Evolutionary conservation across 139 green algal species (phyloP).

Genomic region (Chlorella vulgaris): DNA sequence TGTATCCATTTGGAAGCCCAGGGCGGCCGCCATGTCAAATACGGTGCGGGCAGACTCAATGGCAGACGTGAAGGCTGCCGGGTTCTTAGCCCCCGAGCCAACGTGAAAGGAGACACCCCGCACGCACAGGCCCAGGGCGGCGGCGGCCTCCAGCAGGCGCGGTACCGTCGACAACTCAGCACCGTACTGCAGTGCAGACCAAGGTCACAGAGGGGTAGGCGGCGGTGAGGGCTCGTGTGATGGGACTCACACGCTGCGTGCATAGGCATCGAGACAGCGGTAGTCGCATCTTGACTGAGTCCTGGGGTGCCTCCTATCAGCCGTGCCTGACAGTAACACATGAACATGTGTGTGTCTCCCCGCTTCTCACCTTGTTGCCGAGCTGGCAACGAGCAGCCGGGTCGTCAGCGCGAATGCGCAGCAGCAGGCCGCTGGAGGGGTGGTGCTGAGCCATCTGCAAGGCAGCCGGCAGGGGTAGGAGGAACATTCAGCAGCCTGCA

Average conservation of each 20-base stretch:
- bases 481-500: background rate
- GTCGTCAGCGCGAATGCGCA: constrained; percentile 91
- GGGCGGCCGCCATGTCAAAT: constrained; percentile 77
- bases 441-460: constrained; percentile 65
- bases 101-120: constrained; percentile 97
- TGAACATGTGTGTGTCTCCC: too few species aligned
- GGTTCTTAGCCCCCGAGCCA: constrained; percentile 84
- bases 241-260: too few species aligned
- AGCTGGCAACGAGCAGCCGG: constrained; percentile 59
- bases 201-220: too few species aligned
- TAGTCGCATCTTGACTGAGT: too few species aligned
- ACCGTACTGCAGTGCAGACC: too few species aligned
- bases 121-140: constrained; percentile 63
- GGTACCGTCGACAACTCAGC: constrained; percentile 67
- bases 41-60: constrained; percentile 35
- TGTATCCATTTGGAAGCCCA: constrained; percentile 88
- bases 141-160: constrained; percentile 39
- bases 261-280: too few species aligned
- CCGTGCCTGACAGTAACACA: too few species aligned
- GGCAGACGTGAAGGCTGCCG: constrained; percentile 72
- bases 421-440: constrained; percentile 73
- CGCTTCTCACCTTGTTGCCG: too few species aligned
- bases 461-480: background rate
- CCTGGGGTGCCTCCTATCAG: too few species aligned
- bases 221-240: too few species aligned